A percentile compares a stretch with the other conserved stretches of the same genome.
Evolutionary conservation across 2,329 filamentous ascomycete genomes (phyloP).

Genomic region (Xylaria hypoxylon): DNA sequence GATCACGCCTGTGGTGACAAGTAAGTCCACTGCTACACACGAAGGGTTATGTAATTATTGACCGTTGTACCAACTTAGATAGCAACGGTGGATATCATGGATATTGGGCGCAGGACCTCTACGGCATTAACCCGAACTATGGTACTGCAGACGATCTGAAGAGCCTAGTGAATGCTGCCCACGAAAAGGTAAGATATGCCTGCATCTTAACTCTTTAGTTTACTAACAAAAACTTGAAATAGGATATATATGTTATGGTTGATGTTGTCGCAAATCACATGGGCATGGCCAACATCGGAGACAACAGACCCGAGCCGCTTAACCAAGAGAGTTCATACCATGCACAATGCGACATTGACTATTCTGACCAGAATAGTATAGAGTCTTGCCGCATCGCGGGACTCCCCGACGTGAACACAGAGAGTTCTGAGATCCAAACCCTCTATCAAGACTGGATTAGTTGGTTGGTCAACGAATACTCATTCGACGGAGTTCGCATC

Average conservation of each 20-base stretch:
- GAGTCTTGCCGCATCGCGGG: constrained; percentile 67
- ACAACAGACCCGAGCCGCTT: constrained; percentile 57
- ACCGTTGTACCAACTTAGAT: constrained; percentile 43
- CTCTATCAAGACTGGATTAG: constrained; percentile 70
- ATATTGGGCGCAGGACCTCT: constrained; percentile 65
- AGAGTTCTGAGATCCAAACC: constrained; percentile 59
- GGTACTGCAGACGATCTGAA: constrained; percentile 70
- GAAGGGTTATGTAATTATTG: constrained; percentile 9
- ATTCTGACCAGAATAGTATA: constrained; percentile 61
- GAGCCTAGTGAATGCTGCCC: constrained; percentile 65
- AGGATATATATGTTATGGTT: constrained; percentile 58
- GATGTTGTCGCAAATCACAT: constrained; percentile 67
- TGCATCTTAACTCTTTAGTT: neutral
- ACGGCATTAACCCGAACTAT: constrained; percentile 67
- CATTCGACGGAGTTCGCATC: constrained; percentile 71
- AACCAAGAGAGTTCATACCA: constrained; percentile 71
- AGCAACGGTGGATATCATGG: constrained; percentile 63
- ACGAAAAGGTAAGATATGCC: constrained; percentile 60
- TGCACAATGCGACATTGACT: constrained; percentile 68
- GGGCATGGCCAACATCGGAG: constrained; percentile 61
- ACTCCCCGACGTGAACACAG: constrained; percentile 72
- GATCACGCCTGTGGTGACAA: constrained; percentile 68
- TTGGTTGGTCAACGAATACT: constrained; percentile 68
- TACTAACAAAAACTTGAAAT: constrained; percentile 1
- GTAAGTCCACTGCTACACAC: constrained; percentile 46